Percentiles rank a stretch among this genome's conserved stretches.
phyloP scores from a whole-genome alignment of 306 rosid genomes.

The Cucurbita pepo region DNA sequence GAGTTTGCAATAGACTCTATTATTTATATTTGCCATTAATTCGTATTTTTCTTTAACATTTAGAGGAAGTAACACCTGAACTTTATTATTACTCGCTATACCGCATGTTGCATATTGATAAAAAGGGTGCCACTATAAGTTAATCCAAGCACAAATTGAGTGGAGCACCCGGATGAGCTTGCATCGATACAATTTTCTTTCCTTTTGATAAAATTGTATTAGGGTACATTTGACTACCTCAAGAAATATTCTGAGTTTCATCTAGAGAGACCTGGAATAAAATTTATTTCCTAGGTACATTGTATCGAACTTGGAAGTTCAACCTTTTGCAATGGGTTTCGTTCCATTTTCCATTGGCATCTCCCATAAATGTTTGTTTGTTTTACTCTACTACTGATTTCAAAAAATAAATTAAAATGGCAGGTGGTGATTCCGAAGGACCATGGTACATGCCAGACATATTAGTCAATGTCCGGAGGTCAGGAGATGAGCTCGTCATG shows the following conservation, averaged over 20 bases:
- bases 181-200: background rate
- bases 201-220: background rate
- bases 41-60: background rate
- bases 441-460: constrained; percentile 81
- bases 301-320: background rate
- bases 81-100: background rate
- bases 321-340: background rate
- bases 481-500: constrained; percentile 53
- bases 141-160: background rate
- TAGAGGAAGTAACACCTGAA: background rate
- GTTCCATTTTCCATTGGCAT: background rate
- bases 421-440: constrained; percentile 85
- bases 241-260: background rate
- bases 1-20: background rate
- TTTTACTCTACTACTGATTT: background rate
- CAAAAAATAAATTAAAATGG: constrained; percentile 5
- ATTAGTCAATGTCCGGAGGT: constrained; percentile 65
- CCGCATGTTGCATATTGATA: background rate
- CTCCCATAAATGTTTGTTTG: background rate
- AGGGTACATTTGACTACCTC: background rate
- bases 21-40: background rate
- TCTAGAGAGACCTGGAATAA: background rate
- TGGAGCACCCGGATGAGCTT: background rate
- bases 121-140: background rate
- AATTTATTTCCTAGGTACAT: background rate